Conservation (phyloP, 129 eudicot genomes). For the Rutidosis leptorrhynchoides region DNA sequence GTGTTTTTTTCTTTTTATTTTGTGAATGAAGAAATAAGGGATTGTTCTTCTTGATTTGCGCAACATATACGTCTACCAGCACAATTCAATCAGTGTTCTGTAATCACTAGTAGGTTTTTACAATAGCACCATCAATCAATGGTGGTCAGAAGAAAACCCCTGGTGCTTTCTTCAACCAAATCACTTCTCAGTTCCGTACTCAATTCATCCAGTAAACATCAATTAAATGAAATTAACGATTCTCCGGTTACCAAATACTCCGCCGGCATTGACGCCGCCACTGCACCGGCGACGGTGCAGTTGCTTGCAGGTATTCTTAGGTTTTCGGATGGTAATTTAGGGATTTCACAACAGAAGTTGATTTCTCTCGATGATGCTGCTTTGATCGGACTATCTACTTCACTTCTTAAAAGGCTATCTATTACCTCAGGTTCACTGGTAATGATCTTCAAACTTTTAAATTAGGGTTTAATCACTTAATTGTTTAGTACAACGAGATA, state of each 20-base stretch:
- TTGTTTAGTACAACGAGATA: neutral
- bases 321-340: slow-evolving; percentile 31
- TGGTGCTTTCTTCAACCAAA: slow-evolving; percentile 81
- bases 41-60: neutral
- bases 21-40: too few species aligned
- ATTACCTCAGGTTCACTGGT: slow-evolving; percentile 84
- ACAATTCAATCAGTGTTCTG: neutral
- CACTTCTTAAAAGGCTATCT: slow-evolving; percentile 57
- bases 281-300: slow-evolving; percentile 28
- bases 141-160: slow-evolving; percentile 87
- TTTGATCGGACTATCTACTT: slow-evolving; percentile 68
- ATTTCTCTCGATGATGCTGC: slow-evolving; percentile 55
- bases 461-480: neutral
- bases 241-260: slow-evolving; percentile 17
- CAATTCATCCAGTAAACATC: slow-evolving; percentile 27
- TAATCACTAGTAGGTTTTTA: neutral
- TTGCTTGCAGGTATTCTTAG: slow-evolving; percentile 72
- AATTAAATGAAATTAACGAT: slow-evolving; percentile 18
- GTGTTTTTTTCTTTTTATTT: too few species aligned
- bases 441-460: neutral
- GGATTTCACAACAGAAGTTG: slow-evolving; percentile 17
- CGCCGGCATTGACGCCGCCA: slow-evolving; percentile 10
- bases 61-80: neutral
- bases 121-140: slow-evolving; percentile 12
- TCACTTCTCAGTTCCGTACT: slow-evolving; percentile 56